Percentiles rank a stretch among this genome's conserved stretches.
These are phyloP conservation scores for Stagonosporopsis vannaccii DNA, from an alignment of 2,329 filamentous ascomycete species.

Conservation along the genomic window DNA sequence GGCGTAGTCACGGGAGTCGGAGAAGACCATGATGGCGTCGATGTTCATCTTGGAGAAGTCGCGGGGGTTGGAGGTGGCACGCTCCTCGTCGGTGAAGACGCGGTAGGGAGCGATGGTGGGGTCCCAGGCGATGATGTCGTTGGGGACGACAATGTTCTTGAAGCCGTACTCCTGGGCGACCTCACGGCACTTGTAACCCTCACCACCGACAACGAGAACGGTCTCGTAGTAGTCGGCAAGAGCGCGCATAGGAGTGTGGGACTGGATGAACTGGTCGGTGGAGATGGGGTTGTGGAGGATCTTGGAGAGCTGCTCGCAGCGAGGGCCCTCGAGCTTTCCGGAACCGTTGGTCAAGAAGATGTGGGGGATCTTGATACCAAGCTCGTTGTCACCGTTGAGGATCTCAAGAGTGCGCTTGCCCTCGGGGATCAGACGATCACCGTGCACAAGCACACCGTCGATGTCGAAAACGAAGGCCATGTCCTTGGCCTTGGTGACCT, in stretches of 20 bases:
- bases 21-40: slow-evolving; percentile 77
- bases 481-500: slow-evolving; percentile 74
- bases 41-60: slow-evolving; percentile 77
- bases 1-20: slow-evolving; percentile 75
- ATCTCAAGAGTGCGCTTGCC: slow-evolving; percentile 72
- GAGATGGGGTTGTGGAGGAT: slow-evolving; percentile 71
- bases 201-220: slow-evolving; percentile 77
- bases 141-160: slow-evolving; percentile 75
- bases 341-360: slow-evolving; percentile 79
- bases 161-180: slow-evolving; percentile 78
- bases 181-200: slow-evolving; percentile 76
- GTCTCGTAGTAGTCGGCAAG: slow-evolving; percentile 79
- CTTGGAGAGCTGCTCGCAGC: slow-evolving; percentile 70
- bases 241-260: slow-evolving; percentile 79
- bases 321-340: slow-evolving; percentile 71
- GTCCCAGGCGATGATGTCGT: slow-evolving; percentile 76
- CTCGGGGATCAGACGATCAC: slow-evolving; percentile 73
- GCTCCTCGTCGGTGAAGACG: slow-evolving; percentile 72
- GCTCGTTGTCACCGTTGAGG: slow-evolving; percentile 77
- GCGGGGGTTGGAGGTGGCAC: slow-evolving; percentile 69
- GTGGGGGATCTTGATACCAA: slow-evolving; percentile 78
- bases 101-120: slow-evolving; percentile 73
- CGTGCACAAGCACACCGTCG: slow-evolving; percentile 77
- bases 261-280: slow-evolving; percentile 79
- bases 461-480: slow-evolving; percentile 85